phyloP scores from a whole-genome alignment of 257 asterid species.

The Ajuga chamaepitys region DNA sequence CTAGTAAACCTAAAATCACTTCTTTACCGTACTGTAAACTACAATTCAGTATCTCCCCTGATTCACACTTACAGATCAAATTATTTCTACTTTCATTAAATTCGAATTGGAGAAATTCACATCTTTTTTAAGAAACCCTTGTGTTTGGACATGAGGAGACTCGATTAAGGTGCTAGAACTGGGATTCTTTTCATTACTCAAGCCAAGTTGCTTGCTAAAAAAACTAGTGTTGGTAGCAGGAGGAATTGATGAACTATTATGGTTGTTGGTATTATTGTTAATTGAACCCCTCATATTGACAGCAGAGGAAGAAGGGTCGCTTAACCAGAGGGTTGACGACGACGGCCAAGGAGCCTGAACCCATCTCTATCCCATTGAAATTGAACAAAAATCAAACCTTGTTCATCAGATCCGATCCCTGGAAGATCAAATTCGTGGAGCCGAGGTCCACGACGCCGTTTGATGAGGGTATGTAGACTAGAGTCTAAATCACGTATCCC shows the following conservation, averaged over 20 bases:
- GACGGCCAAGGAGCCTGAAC: conserved; percentile 50
- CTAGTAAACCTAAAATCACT: no score
- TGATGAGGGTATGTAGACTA: conserved; percentile 64
- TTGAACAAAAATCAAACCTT: conserved; percentile 61
- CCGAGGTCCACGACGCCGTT: conserved; percentile 93
- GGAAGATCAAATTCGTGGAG: conserved; percentile 58
- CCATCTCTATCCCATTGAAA: conserved; percentile 42
- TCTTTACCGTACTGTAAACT: no score
- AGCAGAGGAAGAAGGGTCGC: conserved; percentile 42
- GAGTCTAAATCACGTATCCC: conserved; percentile 58
- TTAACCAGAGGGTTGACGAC: conserved; percentile 48
- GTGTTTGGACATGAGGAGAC: conserved; percentile 33
- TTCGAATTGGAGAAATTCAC: conserved; percentile 43
- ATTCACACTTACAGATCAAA: conserved; percentile 43
- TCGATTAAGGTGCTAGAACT: conserved; percentile 38
- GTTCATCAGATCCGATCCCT: conserved; percentile 67
- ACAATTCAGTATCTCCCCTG: conserved; percentile 53
- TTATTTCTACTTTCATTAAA: conserved; percentile 27
- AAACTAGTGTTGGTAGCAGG: no score
- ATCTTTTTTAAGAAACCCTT: conserved; percentile 27
- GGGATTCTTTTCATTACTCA: conserved; percentile 36
- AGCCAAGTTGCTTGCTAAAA: conserved; percentile 31
- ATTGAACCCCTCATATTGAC: conserved; percentile 25
- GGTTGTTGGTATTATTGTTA: neutral
- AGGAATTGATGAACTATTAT: conserved; percentile 18